A percentile compares a stretch with the other conserved stretches of the same genome.
Evolutionary conservation across 2,329 filamentous ascomycete genomes (phyloP).

Genomic region (Aspergillus fumigatiaffinis): DNA sequence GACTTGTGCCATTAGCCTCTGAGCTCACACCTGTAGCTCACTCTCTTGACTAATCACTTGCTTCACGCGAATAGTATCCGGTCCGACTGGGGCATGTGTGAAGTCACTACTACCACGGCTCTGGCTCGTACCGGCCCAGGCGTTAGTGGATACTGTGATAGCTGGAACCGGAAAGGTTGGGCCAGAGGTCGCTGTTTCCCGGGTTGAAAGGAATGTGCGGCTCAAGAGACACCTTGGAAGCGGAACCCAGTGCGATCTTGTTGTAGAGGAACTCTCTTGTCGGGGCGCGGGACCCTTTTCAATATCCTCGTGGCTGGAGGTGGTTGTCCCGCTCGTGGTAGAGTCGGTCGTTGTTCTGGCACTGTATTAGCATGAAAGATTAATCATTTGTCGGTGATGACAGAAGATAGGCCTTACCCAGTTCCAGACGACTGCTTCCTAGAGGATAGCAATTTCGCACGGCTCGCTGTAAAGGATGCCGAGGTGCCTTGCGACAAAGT

Average conservation of each 20-base stretch:
- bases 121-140: constrained; percentile 27
- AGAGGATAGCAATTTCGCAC: constrained; percentile 24
- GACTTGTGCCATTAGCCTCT: background rate
- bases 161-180: constrained; percentile 15
- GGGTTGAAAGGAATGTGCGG: constrained; percentile 6
- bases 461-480: constrained; percentile 21
- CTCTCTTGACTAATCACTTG: constrained; percentile 33
- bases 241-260: constrained; percentile 8
- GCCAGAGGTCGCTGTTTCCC: constrained; percentile 9
- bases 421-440: constrained; percentile 14
- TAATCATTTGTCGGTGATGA: background rate
- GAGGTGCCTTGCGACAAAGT: constrained; percentile 11
- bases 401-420: constrained; percentile 11
- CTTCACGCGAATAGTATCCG: constrained; percentile 28
- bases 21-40: constrained; percentile 18
- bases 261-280: background rate
- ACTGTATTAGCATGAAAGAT: constrained; percentile 1
- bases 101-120: constrained; percentile 23
- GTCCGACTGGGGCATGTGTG: constrained; percentile 3
- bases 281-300: constrained; percentile 17
- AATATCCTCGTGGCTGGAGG: constrained; percentile 12
- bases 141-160: constrained; percentile 27
- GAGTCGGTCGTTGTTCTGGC: constrained; percentile 9
- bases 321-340: background rate
- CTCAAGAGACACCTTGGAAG: constrained; percentile 10